Conservation (phyloP, 352 stramenopile genomes). For the Phytophthora uliginosa region DNA sequence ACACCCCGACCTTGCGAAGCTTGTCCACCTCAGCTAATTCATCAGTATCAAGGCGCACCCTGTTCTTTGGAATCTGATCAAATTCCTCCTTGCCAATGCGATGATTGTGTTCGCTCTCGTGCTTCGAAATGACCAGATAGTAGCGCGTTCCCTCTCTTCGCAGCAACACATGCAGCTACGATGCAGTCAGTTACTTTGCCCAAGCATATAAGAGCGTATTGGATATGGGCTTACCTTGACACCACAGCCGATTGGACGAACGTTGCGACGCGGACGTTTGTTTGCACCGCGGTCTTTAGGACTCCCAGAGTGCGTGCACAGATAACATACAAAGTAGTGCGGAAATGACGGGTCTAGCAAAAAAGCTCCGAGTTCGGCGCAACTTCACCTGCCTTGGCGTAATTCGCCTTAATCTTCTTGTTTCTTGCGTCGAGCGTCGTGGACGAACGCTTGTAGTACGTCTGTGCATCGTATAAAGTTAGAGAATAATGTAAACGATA, state of each 20-base stretch:
- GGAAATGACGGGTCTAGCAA: neutral
- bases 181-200: too few relatives aligned
- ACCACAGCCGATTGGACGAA: neutral
- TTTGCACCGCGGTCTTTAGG: neutral
- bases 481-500: too few relatives aligned
- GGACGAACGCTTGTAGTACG: neutral
- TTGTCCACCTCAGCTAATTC: too few relatives aligned
- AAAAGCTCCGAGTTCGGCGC: neutral
- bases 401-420: neutral
- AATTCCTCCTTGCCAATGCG: too few relatives aligned
- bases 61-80: too few relatives aligned
- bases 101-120: neutral
- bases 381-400: neutral
- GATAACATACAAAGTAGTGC: neutral
- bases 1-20: too few relatives aligned
- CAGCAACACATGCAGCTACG: neutral
- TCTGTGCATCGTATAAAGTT: too few relatives aligned
- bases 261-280: neutral
- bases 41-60: too few relatives aligned
- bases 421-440: neutral
- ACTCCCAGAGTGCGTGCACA: neutral
- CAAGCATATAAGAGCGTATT: too few relatives aligned
- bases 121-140: neutral
- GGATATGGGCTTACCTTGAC: neutral
- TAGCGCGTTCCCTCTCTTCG: neutral